These are phyloP conservation scores for Berkeleyomyces rouxiae DNA, from an alignment of 2,329 filamentous ascomycete species.

Conservation along the genomic window DNA sequence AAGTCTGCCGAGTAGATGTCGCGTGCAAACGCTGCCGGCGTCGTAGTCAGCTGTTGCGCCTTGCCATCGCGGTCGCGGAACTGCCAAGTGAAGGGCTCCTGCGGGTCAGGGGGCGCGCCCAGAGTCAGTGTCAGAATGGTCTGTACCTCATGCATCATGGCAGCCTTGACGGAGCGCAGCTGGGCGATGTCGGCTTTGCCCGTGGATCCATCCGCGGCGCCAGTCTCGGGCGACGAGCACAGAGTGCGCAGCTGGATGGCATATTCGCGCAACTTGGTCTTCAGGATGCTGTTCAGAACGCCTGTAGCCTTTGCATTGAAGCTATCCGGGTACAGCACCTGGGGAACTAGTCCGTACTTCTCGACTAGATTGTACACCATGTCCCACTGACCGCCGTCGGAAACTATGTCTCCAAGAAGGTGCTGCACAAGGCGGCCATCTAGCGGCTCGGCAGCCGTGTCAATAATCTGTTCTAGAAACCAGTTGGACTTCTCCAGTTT, in stretches of 20 bases:
- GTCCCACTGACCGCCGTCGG: conserved; percentile 80
- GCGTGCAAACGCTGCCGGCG: conserved; percentile 54
- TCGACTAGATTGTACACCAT: conserved; percentile 75
- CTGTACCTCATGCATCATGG: conserved; percentile 67
- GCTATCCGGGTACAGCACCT: conserved; percentile 64
- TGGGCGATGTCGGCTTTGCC: conserved; percentile 21
- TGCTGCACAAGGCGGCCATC: conserved; percentile 58
- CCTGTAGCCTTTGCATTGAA: conserved; percentile 60
- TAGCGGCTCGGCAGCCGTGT: conserved; percentile 53
- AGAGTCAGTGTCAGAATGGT: conserved; percentile 68
- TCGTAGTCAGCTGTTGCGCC: conserved; percentile 44
- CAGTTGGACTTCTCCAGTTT: conserved; percentile 85
- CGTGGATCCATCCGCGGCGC: conserved; percentile 35
- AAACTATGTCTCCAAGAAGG: conserved; percentile 50
- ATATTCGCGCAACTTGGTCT: conserved; percentile 75
- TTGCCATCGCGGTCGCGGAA: conserved; percentile 55
- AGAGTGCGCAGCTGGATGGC: conserved; percentile 69
- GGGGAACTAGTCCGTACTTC: conserved; percentile 81
- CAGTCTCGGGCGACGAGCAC: conserved; percentile 58
- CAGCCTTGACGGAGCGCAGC: conserved; percentile 41
- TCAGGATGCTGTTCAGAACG: conserved; percentile 56
- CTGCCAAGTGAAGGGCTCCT: conserved; percentile 60
- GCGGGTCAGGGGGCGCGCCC: conserved; percentile 56
- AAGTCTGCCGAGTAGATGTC: conserved; percentile 29
- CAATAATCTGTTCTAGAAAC: conserved; percentile 71